Evolutionary conservation across 495 filamentous ascomycete genomes (phyloP), one percentile per base, ranked within the genome.

Genomic region (Aspergillus homomorphus): DNA sequence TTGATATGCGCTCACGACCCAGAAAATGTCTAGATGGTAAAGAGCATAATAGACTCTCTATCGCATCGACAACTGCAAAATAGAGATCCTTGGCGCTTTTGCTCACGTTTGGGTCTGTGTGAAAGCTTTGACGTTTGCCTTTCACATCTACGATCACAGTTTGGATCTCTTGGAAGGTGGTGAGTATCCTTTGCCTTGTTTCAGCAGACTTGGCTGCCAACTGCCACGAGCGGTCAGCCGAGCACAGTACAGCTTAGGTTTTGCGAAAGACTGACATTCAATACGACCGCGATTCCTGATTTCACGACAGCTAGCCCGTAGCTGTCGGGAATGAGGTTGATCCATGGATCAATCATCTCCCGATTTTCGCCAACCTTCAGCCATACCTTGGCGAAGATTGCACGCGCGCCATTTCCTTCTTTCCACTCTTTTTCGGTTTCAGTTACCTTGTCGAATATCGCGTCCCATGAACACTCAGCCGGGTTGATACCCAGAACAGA

Each of bases 221-320:
- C 44, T 45, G 19, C n/a, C 26, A 4, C 26, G 9, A 28, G 4
- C 26, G 9, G 26, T 28, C 26, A 28, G 26, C 3, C 26, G 26
- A 4, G 26, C 9, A 28, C 26, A 28, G 9, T 28, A 28, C 26
- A 28, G 3, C 26, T 28, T 9, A 9, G 3, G 3, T 28, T 28
- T 9, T 28, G 9, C 26, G 26, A 3, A 9, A 28, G 26, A 46
- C 45, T 46, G 5, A 49, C 45, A 20, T 49, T 49, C 8, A 49
- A 24, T 12, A 23, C 45, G 2, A 49, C 45, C 4, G 45, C 45
- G 1, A 49, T 6, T 9, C 45, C 45, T 1, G 20, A 15, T 23
- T 49, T 49, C 45, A 49, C 45, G 4, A 49, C 21, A 23, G 45
- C 45, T 14, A 49, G 45, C 10, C 45, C 45, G 16, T 49, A 49